These are phyloP conservation scores for Ascodesmis nigricans DNA, from an alignment of 495 filamentous ascomycete species.

Conservation along the genomic window DNA sequence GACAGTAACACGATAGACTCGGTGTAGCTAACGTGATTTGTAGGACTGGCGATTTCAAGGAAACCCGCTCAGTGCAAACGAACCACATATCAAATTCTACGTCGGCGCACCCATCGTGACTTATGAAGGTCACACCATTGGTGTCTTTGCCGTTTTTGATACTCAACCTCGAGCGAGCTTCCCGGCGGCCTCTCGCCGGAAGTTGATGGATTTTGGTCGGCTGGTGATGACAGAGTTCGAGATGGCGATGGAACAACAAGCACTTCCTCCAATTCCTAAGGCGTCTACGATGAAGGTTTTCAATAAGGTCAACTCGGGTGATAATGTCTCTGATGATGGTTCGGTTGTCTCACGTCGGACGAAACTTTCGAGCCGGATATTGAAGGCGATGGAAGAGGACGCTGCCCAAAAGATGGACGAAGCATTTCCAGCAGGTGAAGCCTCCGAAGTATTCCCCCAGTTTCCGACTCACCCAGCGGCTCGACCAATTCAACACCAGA, in stretches of 20 bases:
- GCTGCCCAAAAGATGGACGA: slow-evolving; percentile 2
- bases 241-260: slow-evolving; percentile 20
- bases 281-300: background rate
- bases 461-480: too few relatives aligned
- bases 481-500: too few relatives aligned
- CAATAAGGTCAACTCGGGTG: background rate
- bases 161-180: slow-evolving; percentile 20
- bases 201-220: slow-evolving; percentile 22
- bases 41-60: slow-evolving; percentile 26
- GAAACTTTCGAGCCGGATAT: background rate
- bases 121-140: slow-evolving; percentile 21
- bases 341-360: slow-evolving; percentile 1
- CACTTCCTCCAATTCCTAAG: slow-evolving; percentile 9
- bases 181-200: slow-evolving; percentile 14
- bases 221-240: slow-evolving; percentile 22
- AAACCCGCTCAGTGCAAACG: slow-evolving; percentile 20
- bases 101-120: slow-evolving; percentile 25
- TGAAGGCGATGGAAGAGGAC: slow-evolving; percentile 11
- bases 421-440: background rate
- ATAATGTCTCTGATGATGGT: background rate
- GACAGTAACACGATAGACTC: too few relatives aligned
- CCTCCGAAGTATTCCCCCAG: background rate
- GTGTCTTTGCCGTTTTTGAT: slow-evolving; percentile 24
- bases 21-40: slow-evolving; percentile 1
- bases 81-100: slow-evolving; percentile 24